Evolutionary conservation across 352 stramenopile species (phyloP).

Genomic region (Pythium pyrilobum): DNA sequence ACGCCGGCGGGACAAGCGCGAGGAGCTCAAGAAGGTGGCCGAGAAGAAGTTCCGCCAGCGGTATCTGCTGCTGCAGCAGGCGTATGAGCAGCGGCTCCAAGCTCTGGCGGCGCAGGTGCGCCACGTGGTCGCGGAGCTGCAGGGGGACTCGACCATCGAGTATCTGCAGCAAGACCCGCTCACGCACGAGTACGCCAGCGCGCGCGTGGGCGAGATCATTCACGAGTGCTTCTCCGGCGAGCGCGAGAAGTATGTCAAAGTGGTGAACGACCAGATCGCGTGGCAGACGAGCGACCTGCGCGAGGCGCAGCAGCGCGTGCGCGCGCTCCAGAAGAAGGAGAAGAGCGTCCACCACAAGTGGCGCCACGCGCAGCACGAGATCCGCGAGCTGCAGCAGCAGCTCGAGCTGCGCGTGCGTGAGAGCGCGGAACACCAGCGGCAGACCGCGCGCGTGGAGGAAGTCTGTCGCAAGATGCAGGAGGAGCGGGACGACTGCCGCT

Average conservation of each 20-base stretch:
- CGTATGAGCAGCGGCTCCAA: constrained; percentile 67
- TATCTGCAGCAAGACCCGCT: constrained; percentile 61
- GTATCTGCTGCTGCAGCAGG: constrained; percentile 59
- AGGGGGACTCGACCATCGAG: constrained; percentile 54
- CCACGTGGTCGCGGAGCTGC: constrained; percentile 41
- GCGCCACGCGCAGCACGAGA: constrained; percentile 36
- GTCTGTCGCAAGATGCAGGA: constrained; percentile 17
- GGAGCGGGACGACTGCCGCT: constrained; percentile 30
- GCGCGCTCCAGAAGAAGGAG: constrained; percentile 31
- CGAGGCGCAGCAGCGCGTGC: constrained; percentile 46
- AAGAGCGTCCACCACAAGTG: constrained; percentile 36
- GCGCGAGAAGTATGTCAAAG: constrained; percentile 66
- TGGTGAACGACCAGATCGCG: constrained; percentile 61
- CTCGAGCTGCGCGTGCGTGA: constrained; percentile 41
- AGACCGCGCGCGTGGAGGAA: constrained; percentile 23
- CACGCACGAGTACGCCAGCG: constrained; percentile 56
- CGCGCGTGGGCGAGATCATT: constrained; percentile 57
- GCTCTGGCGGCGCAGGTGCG: constrained; percentile 47
- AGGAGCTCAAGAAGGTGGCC: constrained; percentile 43
- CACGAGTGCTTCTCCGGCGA: constrained; percentile 63
- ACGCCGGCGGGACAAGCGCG: background rate
- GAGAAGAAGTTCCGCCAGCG: constrained; percentile 72
- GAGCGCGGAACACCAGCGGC: constrained; percentile 33
- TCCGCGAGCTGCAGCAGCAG: constrained; percentile 31
- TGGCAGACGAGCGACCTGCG: constrained; percentile 63